Conservation (phyloP, 1,284 basidiomycete species). For the Cryptococcus depauperatus region DNA sequence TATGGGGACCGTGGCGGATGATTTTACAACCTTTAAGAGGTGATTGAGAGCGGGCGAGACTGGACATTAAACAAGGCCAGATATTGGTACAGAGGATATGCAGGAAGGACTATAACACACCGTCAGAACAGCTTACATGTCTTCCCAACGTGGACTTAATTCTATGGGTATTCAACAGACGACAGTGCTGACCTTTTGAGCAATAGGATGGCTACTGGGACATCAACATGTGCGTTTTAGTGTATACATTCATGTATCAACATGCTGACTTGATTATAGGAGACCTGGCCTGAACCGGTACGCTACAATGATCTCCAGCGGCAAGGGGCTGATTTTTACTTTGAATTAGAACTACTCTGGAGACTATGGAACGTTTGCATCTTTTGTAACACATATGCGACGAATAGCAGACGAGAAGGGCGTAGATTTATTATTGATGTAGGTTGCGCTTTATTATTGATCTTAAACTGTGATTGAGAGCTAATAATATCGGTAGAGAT, state of each 20-base stretch:
- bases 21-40: no score
- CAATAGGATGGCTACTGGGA: constrained; percentile 42
- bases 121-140: no score
- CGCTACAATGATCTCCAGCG: constrained; percentile 8
- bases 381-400: constrained; percentile 75
- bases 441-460: constrained; percentile 53
- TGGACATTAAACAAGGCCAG: no score
- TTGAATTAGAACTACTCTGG: constrained; percentile 48
- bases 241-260: not conserved
- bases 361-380: constrained; percentile 70
- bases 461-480: constrained; percentile 46
- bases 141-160: no score
- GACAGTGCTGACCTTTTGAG: no score
- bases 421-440: constrained; percentile 40
- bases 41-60: no score
- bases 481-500: constrained; percentile 48
- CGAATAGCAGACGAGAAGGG: constrained; percentile 49
- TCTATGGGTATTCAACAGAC: no score
- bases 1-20: no score
- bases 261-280: constrained; percentile 22
- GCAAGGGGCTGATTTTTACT: not conserved
- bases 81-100: no score
- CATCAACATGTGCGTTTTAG: constrained; percentile 41
- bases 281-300: constrained; percentile 45
- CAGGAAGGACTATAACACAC: no score